Conservation (phyloP, 2,329 filamentous ascomycete species). For the Pseudocercospora crystallina region DNA sequence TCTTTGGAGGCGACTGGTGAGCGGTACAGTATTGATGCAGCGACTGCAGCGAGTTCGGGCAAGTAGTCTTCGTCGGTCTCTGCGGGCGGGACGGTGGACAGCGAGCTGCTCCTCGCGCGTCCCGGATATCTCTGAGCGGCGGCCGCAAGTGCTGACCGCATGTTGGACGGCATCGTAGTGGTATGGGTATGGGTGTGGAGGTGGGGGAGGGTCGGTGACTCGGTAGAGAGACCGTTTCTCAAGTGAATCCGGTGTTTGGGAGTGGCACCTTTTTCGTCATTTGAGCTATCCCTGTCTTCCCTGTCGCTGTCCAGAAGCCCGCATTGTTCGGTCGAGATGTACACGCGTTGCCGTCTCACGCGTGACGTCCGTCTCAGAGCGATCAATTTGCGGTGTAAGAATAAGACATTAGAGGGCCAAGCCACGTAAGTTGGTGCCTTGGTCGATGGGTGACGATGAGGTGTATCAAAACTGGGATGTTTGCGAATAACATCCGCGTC, state of each 20-base stretch:
- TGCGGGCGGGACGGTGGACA: slow-evolving; percentile 49
- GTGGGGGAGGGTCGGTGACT: neutral
- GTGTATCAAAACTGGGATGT: too few relatives aligned
- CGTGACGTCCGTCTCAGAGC: too few relatives aligned
- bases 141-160: slow-evolving; percentile 33
- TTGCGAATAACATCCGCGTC: too few relatives aligned
- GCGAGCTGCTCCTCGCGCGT: slow-evolving; percentile 40
- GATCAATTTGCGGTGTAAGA: too few relatives aligned
- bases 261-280: slow-evolving; percentile 3
- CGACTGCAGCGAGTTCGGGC: slow-evolving; percentile 48
- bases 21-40: slow-evolving; percentile 55
- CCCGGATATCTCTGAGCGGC: slow-evolving; percentile 29
- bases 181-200: neutral
- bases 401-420: too few relatives aligned
- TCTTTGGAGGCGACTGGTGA: slow-evolving; percentile 52
- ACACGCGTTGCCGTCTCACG: too few relatives aligned
- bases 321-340: too few relatives aligned
- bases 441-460: too few relatives aligned
- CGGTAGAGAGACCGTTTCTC: too few relatives aligned
- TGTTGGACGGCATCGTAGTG: slow-evolving; percentile 14
- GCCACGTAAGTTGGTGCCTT: too few relatives aligned
- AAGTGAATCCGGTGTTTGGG: too few relatives aligned
- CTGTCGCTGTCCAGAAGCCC: neutral
- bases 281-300: slow-evolving; percentile 2
- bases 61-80: slow-evolving; percentile 49